Base-by-base conservation (phyloP, 2,329 filamentous ascomycete genomes). In the Fusarium longipes region DNA sequence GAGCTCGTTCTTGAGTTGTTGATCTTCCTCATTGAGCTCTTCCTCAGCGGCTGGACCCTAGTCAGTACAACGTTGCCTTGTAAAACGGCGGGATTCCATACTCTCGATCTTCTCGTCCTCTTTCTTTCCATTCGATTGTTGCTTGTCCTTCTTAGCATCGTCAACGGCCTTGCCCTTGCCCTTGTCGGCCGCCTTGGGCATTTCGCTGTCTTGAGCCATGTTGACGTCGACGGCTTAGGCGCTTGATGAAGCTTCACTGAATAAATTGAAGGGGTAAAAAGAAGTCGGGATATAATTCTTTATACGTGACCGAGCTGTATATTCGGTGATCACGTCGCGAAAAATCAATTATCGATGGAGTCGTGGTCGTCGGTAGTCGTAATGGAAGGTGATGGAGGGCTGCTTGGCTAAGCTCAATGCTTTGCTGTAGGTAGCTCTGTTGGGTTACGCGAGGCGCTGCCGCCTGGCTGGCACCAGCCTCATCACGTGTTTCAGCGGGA, bases 1-100 rank as follows among this genome's bases (percentile, higher is more conserved):
- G 65, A 99, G 89, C 82, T 99, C 96, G 76, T 87, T 94, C 85
- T 99, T 99, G 76, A 99, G 89, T 84, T 98, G 94, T 82, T 98
- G 94, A 71, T 99, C 96, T 80, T 99, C 96, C 76, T 99, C 96
- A 76, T 87, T 99, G 73, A 99, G 90, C 82, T 99, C 96, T 82
- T 98, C 95, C 83, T 85, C 78, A 75, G 79, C 81, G 32, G 74
- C 78, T 79, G 47, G 30, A 49, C 65, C 59, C 38, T 44, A 44
- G 56, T 75, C 68, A 75, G 71, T 57, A 67, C 56, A 55, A 49
- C 40, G 57, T 58, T 50, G 57, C 52, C 62, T 64, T 42, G 22
- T 43, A n/a, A 51, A 53, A 50, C 17, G 39, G 27, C 24, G 58
- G 57, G 39, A 62, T 70, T 38, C 44, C 82, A 67, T 77, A 84